Evolutionary conservation across 2,329 filamentous ascomycete genomes (phyloP), one percentile per base, ranked within the genome.

Genomic region (Periglandula ipomoeae): DNA sequence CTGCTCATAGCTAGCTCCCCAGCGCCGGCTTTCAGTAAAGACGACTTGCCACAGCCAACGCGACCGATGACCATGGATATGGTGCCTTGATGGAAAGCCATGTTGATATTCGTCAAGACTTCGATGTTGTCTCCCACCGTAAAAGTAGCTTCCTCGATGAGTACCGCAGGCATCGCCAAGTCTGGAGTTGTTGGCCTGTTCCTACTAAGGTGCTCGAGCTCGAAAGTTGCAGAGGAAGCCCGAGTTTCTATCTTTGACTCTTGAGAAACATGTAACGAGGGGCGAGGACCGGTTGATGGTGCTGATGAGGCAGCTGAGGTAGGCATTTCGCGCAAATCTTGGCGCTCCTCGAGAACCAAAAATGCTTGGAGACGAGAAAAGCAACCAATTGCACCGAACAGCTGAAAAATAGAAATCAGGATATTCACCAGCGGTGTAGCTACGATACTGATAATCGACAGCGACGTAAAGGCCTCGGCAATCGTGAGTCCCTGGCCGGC

Each of bases 41-140:
- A 64, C 0, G 68, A 67, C 44, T 74, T 74, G 22, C 72, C 70
- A n/a, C 66, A 67, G 1, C 70, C 71, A 1, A 72, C 68, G 1
- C 61, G 64, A 0, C 71, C 70, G 1, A 71, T 56, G 2, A 73
- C 38, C 51, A 71, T 63, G 11, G 61, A 70, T 0, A 69, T 45
- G 0, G 53, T 59, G 4, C 58, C 51, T 0, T 44, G 26, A 0
- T 35, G 22, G 1, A 67, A 27, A 0, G 13, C 20, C 6, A 66
- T 17, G n/a, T 53, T 55, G 9, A 68, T 55, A 1, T 59, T 46
- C 1, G 52, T 51, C 1, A 68, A 51, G 1, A 65, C 43, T 1
- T 47, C 11, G 4, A 44, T 46, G 3, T 42, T 52, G 6, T 60
- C 56, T 0, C 53, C 49, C 0, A 53, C 22, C 0, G 52, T 22